Base-by-base conservation (phyloP, 148 eudicot genomes). In the Rhododendron simsii region DNA sequence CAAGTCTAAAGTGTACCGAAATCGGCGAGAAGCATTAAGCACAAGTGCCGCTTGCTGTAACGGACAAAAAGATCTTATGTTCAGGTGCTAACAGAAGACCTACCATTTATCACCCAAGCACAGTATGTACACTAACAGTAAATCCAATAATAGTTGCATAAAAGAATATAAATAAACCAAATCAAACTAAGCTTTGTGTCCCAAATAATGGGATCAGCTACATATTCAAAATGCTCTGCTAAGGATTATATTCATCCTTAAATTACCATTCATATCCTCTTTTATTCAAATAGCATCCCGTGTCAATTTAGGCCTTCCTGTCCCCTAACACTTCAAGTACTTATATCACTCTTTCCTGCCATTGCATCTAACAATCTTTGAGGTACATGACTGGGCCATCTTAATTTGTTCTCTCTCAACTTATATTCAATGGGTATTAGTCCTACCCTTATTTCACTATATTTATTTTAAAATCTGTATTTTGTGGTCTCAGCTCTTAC, bases 11-110 rank as follows among this genome's bases (percentile, higher is more conserved):
- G 99, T 96, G 78, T 96, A 96, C 55, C 99, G 95, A 86, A 96
- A 96, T 75, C 99, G 95, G 35, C 99, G 94, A 26, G 97, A 91
- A 85, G 99, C 99, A 94, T 96, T 96, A 37, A 96, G 93, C 82
- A 95, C 99, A 84, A 96, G 98, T 23, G 99, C 98, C 13, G 98
- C 99, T 94, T 95, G 95, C 99, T 96, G 95, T 65, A 82, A 87
- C 55, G 37, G 7, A 89, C 18, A 18, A 73, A 51, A 15, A 87
- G 30, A 76, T 20, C 39, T 78, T 71, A 59, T 69, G 83, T 35
- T 84, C 86, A 84, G 30, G 51, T 81, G 71, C 71, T 55, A 82
- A 39, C 76, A 1, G 45, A 59, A 45, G 81, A 78, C 33, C 18
- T 78, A n/a, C 81, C 50, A 61, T 16, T 61, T 48, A 59, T 13